These are phyloP conservation scores for Didymosphaeria variabile DNA, from an alignment of 2,329 filamentous ascomycete species.

Conservation along the genomic window DNA sequence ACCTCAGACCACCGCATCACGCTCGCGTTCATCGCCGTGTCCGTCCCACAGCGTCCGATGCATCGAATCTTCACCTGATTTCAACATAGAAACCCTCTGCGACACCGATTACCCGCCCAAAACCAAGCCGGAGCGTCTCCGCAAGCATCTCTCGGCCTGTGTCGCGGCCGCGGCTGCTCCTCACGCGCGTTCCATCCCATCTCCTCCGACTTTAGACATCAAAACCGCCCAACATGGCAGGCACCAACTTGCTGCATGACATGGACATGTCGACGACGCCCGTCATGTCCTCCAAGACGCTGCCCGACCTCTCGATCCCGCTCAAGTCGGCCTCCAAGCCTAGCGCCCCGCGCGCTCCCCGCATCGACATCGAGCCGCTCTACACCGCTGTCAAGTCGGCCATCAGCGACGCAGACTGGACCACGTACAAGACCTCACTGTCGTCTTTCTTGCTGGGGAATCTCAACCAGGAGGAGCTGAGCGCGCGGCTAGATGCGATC, in stretches of 20 bases:
- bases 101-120: conserved; percentile 19
- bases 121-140: conserved; percentile 1
- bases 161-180: conserved; percentile 3
- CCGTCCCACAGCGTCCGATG: conserved; percentile 26
- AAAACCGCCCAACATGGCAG: conserved; percentile 44
- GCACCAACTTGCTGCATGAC: conserved; percentile 49
- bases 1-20: conserved; percentile 32
- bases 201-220: neutral
- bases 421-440: conserved; percentile 67
- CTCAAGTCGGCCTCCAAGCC: conserved; percentile 60
- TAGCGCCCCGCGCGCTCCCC: conserved; percentile 61
- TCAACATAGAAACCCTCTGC: conserved; percentile 23
- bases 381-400: conserved; percentile 69
- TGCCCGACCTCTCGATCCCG: conserved; percentile 37
- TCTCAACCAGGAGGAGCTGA: conserved; percentile 70
- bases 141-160: conserved; percentile 8
- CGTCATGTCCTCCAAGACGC: conserved; percentile 42
- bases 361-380: conserved; percentile 69
- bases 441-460: conserved; percentile 66
- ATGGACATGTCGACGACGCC: conserved; percentile 47
- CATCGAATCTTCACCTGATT: conserved; percentile 22
- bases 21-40: conserved; percentile 33
- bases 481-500: conserved; percentile 64
- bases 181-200: neutral
- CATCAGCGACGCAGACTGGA: conserved; percentile 66